Evolutionary conservation across 441 rosid species (phyloP), one percentile per base, ranked within the genome.

Genomic region (Eugenia klotzschiana): DNA sequence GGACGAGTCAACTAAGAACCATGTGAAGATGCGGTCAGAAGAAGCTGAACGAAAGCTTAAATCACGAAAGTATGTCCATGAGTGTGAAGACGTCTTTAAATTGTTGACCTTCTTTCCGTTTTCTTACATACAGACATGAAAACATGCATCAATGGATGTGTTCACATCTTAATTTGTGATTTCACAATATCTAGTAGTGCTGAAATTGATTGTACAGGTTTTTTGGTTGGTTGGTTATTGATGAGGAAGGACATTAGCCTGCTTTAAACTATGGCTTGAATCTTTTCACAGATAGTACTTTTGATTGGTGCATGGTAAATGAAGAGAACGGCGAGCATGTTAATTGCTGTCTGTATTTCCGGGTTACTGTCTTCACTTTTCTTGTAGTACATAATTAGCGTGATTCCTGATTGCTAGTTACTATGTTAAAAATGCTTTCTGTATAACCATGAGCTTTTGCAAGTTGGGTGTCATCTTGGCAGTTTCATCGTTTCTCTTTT

Each of bases 31-130:
- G 98, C 94, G 90, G 84, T 95, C 98, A 27, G 98, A 89, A 90
- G 99, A 97, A 91, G 98, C 98, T 89, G 98, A 94, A 72, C 97
- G 94, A 87, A 95, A 93, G 92, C 87, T 58, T 80, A 96, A 95
- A 85, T 87, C 94, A 81, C 97, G 98, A 90, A 94, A 94, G 99
- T 97, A 91, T 86, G 94, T 88, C 2, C 83, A 83, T 25, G 46
- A 51, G 54, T 18, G 20, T 27, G 51, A 33, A 74, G 27, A 56
- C 3, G 22, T 79, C 51, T 41, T 33, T 74, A 72, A 7, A 53
- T 41, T 53, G 69, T 69, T 37, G 46, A 69, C 46, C 40, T 72
- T 22, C 77, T 82, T 43, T 14, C 2, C 1, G 56, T 4, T 12
- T 50, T 51, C 41, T 26, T 29, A 5, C 37, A 33, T 29, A 51